Evolutionary conservation across 768 basidiomycete genomes (phyloP).

Genomic region (Agaricus sinodeliciosus): DNA sequence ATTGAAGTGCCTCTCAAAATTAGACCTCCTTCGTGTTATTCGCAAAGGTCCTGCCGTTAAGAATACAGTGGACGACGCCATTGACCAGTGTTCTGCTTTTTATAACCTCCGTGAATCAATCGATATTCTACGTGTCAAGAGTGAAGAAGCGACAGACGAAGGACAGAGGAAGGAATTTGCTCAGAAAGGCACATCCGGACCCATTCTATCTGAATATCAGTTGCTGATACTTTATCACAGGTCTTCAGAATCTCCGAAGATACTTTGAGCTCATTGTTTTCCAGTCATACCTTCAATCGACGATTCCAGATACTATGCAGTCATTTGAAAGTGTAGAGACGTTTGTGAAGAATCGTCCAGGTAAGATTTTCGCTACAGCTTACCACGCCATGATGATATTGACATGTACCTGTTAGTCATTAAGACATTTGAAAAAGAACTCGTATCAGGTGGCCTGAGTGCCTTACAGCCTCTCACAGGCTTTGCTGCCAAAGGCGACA

Average conservation of each 20-base stretch:
- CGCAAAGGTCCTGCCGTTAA: slow-evolving; percentile 86
- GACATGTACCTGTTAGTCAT: slow-evolving; percentile 50
- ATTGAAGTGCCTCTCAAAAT: slow-evolving; percentile 21
- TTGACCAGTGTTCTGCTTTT: slow-evolving; percentile 79
- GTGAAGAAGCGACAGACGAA: slow-evolving; percentile 73
- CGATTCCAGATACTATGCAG: slow-evolving; percentile 70
- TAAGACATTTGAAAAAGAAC: slow-evolving; percentile 90
- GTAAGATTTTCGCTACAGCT: slow-evolving; percentile 29
- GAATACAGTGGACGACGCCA: slow-evolving; percentile 75
- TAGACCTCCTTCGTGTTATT: slow-evolving; percentile 75
- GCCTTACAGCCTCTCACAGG: slow-evolving; percentile 80
- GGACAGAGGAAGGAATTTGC: slow-evolving; percentile 58
- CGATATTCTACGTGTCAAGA: slow-evolving; percentile 70
- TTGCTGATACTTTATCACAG: slow-evolving; percentile 25
- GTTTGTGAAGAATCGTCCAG: slow-evolving; percentile 81
- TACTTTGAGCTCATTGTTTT: slow-evolving; percentile 86
- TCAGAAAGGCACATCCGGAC: slow-evolving; percentile 52
- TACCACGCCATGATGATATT: background rate
- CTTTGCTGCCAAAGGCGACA: slow-evolving; percentile 55
- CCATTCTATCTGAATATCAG: slow-evolving; percentile 5
- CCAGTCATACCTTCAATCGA: slow-evolving; percentile 83
- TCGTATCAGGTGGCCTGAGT: slow-evolving; percentile 69
- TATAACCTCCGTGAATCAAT: slow-evolving; percentile 86
- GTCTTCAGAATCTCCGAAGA: slow-evolving; percentile 72
- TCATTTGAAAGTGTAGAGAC: slow-evolving; percentile 73